Evolutionary conservation across 352 stramenopile species (phyloP).

Genomic region (Globisporangium apiculatum): DNA sequence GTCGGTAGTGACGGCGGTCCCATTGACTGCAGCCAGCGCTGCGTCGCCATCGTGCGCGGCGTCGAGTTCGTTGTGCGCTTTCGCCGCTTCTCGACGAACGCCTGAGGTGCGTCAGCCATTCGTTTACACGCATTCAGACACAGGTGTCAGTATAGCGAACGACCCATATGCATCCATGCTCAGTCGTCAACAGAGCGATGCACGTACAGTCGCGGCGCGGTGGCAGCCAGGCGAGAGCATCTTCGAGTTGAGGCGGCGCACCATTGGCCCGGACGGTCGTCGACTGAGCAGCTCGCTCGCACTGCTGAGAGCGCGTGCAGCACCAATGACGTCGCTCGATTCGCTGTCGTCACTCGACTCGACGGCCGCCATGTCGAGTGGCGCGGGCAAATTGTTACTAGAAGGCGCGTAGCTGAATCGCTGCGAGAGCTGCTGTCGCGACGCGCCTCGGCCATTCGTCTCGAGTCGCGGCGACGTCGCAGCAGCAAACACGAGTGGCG

Average conservation of each 20-base stretch:
- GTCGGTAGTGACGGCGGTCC: conserved; percentile 6
- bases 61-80: conserved; percentile 39
- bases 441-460: not conserved
- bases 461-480: conserved; percentile 8
- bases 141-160: too few relatives aligned
- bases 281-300: not conserved
- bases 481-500: conserved; percentile 8
- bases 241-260: conserved; percentile 11
- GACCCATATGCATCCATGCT: too few relatives aligned
- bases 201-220: conserved; percentile 35
- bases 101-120: conserved; percentile 12
- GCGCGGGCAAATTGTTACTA: not conserved
- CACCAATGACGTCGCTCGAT: not conserved
- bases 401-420: not conserved
- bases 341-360: conserved; percentile 1
- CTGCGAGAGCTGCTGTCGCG: not conserved
- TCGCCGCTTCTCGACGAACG: conserved; percentile 61
- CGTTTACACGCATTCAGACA: not conserved
- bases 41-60: conserved; percentile 52
- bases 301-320: not conserved
- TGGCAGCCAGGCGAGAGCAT: conserved; percentile 45
- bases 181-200: too few relatives aligned
- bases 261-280: not conserved
- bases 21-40: conserved; percentile 57
- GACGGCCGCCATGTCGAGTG: conserved; percentile 23